Evolutionary conservation across 306 rosid species (phyloP).

Genomic region (Prosopis cineraria): DNA sequence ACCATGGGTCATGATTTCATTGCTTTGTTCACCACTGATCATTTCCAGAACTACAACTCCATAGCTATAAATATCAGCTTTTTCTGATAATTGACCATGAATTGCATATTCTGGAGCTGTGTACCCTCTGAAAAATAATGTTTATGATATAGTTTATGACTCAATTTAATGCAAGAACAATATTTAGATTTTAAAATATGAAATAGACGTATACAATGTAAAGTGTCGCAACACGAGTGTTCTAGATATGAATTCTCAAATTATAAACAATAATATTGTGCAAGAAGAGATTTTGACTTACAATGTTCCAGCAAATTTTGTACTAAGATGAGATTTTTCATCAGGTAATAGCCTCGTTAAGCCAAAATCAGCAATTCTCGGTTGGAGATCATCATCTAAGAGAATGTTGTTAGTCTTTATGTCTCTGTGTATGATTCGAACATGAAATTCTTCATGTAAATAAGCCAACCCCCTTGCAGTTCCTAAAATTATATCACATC

Average conservation of each 20-base stretch:
- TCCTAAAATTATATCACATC: slow-evolving; percentile 55
- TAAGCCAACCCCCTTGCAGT: slow-evolving; percentile 64
- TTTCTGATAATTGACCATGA: too few species aligned
- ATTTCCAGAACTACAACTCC: neutral
- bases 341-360: slow-evolving; percentile 59
- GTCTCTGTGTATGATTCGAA: slow-evolving; percentile 71
- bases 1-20: neutral
- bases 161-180: too few species aligned
- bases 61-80: neutral
- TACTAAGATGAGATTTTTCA: slow-evolving; percentile 61
- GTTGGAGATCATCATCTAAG: slow-evolving; percentile 52
- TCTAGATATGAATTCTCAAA: too few species aligned
- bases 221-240: too few species aligned
- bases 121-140: too few species aligned
- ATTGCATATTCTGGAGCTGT: too few species aligned
- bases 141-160: too few species aligned
- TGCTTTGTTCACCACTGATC: neutral
- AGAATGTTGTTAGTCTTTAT: slow-evolving; percentile 67
- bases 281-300: slow-evolving; percentile 47
- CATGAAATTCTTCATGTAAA: slow-evolving; percentile 63
- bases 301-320: slow-evolving; percentile 76
- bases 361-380: slow-evolving; percentile 76
- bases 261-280: too few species aligned
- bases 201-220: too few species aligned
- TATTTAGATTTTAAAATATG: too few species aligned